Conservation (phyloP, 164 flowering plant species). For the Buxus sempervirens region DNA sequence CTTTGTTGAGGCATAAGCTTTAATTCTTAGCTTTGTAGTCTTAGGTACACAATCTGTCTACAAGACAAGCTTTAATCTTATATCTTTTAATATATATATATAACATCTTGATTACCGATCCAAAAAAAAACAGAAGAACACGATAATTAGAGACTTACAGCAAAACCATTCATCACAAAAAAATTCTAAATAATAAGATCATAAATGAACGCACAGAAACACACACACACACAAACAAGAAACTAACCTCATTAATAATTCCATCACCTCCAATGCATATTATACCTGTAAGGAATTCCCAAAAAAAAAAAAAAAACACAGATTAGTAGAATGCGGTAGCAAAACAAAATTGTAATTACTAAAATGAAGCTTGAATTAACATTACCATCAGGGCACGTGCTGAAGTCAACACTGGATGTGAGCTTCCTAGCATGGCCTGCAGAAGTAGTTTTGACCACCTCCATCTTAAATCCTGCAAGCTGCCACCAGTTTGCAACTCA, state of each 20-base stretch:
- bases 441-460: constrained; percentile 79
- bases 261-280: constrained; percentile 99
- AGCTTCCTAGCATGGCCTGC: constrained; percentile 94
- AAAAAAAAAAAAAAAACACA: not conserved
- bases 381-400: constrained; percentile 95
- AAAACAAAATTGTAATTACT: not conserved
- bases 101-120: not conserved
- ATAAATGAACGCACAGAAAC: not conserved
- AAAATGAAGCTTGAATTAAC: constrained; percentile 8
- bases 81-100: no score
- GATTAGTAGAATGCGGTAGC: not conserved
- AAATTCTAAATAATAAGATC: not conserved
- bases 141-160: not conserved
- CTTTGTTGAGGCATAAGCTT: no score
- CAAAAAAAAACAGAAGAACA: no score
- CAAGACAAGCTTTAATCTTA: no score
- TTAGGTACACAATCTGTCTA: no score
- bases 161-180: not conserved
- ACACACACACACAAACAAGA: no score
- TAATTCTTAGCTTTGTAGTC: no score
- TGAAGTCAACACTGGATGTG: constrained; percentile 85
- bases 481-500: constrained; percentile 36
- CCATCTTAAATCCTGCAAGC: constrained; percentile 97
- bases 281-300: constrained; percentile 55
- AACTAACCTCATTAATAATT: constrained; percentile 92